phyloP scores from a whole-genome alignment of 1,284 basidiomycete species.

The Pseudozyma tsukubaensis region DNA sequence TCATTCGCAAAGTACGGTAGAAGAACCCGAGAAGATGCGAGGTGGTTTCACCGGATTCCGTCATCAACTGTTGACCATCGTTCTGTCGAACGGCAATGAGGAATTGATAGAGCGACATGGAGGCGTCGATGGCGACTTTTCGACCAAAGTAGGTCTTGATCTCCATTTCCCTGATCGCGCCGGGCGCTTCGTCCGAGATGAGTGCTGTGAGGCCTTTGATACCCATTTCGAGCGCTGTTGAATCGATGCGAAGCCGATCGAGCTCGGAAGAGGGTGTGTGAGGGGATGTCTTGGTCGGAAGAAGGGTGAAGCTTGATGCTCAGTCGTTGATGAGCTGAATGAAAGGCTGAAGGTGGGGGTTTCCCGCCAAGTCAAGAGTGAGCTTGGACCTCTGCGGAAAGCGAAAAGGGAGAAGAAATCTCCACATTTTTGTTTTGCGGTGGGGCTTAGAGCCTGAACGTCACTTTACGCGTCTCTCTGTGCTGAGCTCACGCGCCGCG shows the following conservation, averaged over 20 bases:
- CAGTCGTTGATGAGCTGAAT: too few relatives aligned
- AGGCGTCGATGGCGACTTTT: constrained; percentile 97
- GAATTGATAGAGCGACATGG: constrained; percentile 77
- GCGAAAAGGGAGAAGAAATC: constrained; percentile 3
- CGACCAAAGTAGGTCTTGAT: constrained; percentile 88
- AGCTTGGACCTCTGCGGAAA: not conserved
- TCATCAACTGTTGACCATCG: constrained; percentile 96
- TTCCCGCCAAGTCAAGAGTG: too few relatives aligned
- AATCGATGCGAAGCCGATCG: not conserved
- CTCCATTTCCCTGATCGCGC: constrained; percentile 87
- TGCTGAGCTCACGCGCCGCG: constrained; percentile 5
- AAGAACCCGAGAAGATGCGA: constrained; percentile 99
- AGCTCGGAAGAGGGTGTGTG: not conserved
- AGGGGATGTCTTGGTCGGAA: not conserved
- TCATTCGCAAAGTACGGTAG: constrained; percentile 85
- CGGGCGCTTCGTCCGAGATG: constrained; percentile 85
- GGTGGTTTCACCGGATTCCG: constrained; percentile 89
- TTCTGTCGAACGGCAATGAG: constrained; percentile 95
- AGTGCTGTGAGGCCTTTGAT: constrained; percentile 83
- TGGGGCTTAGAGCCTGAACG: not conserved
- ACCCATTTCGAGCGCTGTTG: constrained; percentile 19
- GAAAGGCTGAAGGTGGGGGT: too few relatives aligned
- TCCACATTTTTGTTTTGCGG: constrained; percentile 9
- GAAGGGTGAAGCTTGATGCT: not conserved
- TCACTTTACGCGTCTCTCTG: constrained; percentile 9